Evolutionary conservation across 2,329 filamentous ascomycete species (phyloP), one percentile per base, ranked within the genome.

Genomic region (Ustulina deusta): DNA sequence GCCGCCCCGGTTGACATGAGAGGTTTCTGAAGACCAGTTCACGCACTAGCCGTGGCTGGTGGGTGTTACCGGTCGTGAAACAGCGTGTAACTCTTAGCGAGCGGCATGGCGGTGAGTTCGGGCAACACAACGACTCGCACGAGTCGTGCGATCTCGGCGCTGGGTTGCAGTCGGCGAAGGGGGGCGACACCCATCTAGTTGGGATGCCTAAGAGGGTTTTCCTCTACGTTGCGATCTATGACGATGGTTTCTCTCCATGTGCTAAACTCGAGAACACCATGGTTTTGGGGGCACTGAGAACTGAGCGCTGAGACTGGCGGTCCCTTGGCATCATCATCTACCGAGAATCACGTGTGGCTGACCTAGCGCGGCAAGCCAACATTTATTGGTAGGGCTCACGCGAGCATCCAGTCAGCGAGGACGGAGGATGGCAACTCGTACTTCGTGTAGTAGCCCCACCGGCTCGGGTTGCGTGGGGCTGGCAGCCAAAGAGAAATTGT

Each of bases 341-440:
- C 63, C 63, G 66, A 46, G 25, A 42, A 56, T 67, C 60, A 62
- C 58, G 59, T 65, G 66, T 36, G 20, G 49, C 38, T 55, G 32
- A 59, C 48, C 13, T n/a, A 60, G 40, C 44, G 44, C 36, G 6
- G 46, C 25, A 38, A 15, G 32, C 25, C 13, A 42, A 38, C 48
- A 55, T 63, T 59, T 42, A 54, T 40, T 59, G 54, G 42, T 22
- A 49, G 61, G 65, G 27, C 61, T 68, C 65, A 64, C 56, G 56
- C 58, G 61, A 65, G 56, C 61, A 15, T 32, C 27, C 49, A 27
- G 60, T 54, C 54, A 66, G 64, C 54, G 58, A 32, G 22, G 46
- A 59, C 15, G 27, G 48, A 25, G 22, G 42, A 38, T 56, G 2
- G 40, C 32, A 42, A 17, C 11, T 65, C 55, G 46, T 32, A 49